Evolutionary conservation across 805 yeast species (phyloP), one percentile per base, ranked within the genome.

Genomic region (Metschnikowia dekortorum): DNA sequence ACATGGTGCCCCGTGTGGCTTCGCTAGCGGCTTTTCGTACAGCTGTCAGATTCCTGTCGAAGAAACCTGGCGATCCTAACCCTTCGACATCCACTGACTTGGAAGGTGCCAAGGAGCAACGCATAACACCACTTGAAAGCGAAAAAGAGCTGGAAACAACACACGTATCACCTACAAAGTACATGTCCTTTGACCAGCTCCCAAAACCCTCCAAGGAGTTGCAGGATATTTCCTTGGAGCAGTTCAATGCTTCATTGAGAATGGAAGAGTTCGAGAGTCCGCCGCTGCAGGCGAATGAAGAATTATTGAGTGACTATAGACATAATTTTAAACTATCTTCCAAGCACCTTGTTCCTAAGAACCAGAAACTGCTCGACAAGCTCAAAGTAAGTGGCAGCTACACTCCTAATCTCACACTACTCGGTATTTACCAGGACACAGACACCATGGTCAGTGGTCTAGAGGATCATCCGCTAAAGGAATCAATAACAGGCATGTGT

Each of bases 401-500:
- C 46, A 35, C 46, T 8, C 55, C 55, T 14, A 52, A 52, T 31
- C 53, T 52, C 28, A 39, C 55, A 8, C 30, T 52, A 30, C 48
- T 52, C 30, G 55, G 55, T 16, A 39, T 52, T 10, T 28, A 35
- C 30, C 32, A 47, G 35, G 53, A 49, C 44, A 30, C 49, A 6
- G 55, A 52, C 38, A 47, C 53, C 11, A 48, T 60, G 51, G 44
- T 66, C 59, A 48, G 65, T 60, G 55, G 55, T 8, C 46, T 65
- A 28, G 68, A 69, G 5, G 74, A 68, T 45, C 78, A 73, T 50
- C 65, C 74, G 5, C 61, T 72, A 41, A 70, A 68, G 47, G 66
- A 62, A 48, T 64, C 75, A 6, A 58, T 72, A 43, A 69, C 73
- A 43, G 76, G 75, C 6, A 68, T 71, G 70, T 61, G 71, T 34